A percentile compares a stretch with the other conserved stretches of the same genome.
phyloP scores from a whole-genome alignment of 352 stramenopile species.

The Elongisporangium undulatum region DNA sequence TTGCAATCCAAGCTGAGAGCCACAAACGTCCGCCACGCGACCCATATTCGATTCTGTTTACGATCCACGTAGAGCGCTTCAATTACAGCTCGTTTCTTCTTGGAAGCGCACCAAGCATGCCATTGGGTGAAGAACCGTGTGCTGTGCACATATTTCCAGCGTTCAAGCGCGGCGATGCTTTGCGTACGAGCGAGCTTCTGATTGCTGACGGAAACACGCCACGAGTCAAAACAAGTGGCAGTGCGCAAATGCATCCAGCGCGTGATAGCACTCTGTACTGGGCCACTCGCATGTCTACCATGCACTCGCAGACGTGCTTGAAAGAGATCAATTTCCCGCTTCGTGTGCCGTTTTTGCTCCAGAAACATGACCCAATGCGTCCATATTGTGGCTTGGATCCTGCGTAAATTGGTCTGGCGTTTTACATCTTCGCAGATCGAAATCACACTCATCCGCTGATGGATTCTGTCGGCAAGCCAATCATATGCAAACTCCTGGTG shows the following conservation, averaged over 20 bases:
- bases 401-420: neutral
- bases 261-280: neutral
- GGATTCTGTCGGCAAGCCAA: neutral
- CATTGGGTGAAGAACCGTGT: neutral
- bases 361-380: neutral
- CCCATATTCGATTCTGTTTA: conserved; percentile 1
- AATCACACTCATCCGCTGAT: neutral
- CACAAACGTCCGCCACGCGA: neutral
- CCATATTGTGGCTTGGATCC: neutral
- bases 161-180: neutral
- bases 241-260: neutral
- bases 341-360: neutral
- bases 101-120: neutral
- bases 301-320: neutral
- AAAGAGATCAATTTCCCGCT: neutral
- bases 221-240: neutral
- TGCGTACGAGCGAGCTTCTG: neutral
- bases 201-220: neutral
- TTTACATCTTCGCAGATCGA: neutral
- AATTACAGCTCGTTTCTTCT: conserved; percentile 12
- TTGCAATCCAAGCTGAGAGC: neutral
- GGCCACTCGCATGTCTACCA: neutral
- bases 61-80: conserved; percentile 2
- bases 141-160: neutral
- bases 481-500: neutral